Evolutionary conservation across 345 rosid genomes (phyloP).

Genomic region (Anacardium occidentale): DNA sequence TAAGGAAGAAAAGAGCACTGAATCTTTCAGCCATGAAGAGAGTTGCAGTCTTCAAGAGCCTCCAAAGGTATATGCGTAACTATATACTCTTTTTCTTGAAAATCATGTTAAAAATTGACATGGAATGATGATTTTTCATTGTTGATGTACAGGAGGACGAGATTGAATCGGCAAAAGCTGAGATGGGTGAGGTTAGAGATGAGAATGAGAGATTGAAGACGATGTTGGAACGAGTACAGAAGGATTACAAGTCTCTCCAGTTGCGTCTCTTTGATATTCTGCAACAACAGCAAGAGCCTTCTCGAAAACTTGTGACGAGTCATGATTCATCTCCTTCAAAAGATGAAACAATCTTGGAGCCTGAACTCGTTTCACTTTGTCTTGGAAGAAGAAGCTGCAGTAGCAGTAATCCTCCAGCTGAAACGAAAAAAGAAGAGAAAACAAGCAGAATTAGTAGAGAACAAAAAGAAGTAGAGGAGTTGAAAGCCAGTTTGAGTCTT

Average conservation of each 20-base stretch:
- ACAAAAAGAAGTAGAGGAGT: conserved; percentile 43
- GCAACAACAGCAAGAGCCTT: conserved; percentile 36
- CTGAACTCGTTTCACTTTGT: conserved; percentile 66
- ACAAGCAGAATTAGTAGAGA: neutral
- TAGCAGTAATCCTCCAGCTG: conserved; percentile 22
- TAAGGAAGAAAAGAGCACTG: conserved; percentile 32
- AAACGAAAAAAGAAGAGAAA: conserved; percentile 37
- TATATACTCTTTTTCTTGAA: neutral
- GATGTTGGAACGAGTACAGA: conserved; percentile 53
- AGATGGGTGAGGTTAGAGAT: conserved; percentile 71
- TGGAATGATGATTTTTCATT: neutral
- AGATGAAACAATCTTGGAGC: conserved; percentile 32
- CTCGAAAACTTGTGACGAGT: conserved; percentile 23
- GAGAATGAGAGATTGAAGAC: conserved; percentile 65
- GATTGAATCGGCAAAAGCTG: conserved; percentile 60
- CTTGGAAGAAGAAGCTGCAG: conserved; percentile 64
- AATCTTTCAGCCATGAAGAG: conserved; percentile 29
- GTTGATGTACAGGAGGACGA: conserved; percentile 34
- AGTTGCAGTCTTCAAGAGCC: conserved; percentile 21
- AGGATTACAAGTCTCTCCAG: conserved; percentile 65
- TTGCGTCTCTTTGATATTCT: conserved; percentile 57
- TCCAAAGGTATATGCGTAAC: conserved; percentile 18
- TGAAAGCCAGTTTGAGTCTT: conserved; percentile 46
- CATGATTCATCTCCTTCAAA: conserved; percentile 16
- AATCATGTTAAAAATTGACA: neutral